Conservation (phyloP, 148 eudicot genomes). For the Polygonum maritimum region DNA sequence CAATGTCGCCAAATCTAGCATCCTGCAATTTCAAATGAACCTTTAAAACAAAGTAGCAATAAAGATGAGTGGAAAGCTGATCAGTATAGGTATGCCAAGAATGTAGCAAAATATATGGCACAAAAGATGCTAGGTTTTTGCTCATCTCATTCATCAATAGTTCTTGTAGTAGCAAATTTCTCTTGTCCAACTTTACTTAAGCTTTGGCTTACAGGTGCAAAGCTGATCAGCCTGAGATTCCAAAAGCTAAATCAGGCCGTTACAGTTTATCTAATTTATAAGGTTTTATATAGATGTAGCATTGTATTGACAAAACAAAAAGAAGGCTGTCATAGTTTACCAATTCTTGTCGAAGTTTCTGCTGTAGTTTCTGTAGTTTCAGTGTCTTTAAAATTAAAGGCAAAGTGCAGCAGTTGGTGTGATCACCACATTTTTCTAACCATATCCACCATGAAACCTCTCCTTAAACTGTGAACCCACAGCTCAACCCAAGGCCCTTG, state of each 20-base stretch:
- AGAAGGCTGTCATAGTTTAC: not conserved
- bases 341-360: not conserved
- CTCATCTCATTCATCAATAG: not conserved
- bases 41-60: not conserved
- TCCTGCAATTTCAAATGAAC: constrained; percentile 31
- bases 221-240: not conserved
- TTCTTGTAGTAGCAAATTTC: not conserved
- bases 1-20: constrained; percentile 84
- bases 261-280: too few relatives aligned
- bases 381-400: too few relatives aligned
- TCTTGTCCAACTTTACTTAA: not conserved
- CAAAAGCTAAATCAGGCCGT: not conserved
- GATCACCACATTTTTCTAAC: too few relatives aligned
- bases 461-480: not conserved
- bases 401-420: too few relatives aligned
- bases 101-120: too few relatives aligned
- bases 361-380: too few relatives aligned
- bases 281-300: too few relatives aligned
- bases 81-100: too few relatives aligned
- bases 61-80: not conserved
- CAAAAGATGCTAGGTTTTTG: not conserved
- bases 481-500: not conserved
- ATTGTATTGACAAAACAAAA: too few relatives aligned
- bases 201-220: not conserved
- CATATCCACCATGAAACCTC: too few relatives aligned